phyloP scores from a whole-genome alignment of 139 green algal species.

The Micractinium conductrix region DNA sequence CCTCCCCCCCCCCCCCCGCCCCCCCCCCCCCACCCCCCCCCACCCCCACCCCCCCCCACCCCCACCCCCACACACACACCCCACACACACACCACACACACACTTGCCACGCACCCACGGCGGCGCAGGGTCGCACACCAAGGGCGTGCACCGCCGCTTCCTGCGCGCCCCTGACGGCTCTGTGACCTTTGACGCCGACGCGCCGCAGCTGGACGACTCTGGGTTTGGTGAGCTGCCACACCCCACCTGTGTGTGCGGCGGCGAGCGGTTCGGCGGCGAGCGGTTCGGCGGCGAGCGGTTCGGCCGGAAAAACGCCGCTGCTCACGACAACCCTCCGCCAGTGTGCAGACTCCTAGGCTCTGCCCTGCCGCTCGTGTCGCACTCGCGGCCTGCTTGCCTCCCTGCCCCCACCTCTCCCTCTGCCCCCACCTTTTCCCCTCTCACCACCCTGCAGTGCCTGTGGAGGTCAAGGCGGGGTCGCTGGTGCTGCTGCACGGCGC shows the following conservation, averaged over 20 bases:
- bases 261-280: too few relatives aligned
- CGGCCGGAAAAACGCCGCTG: too few relatives aligned
- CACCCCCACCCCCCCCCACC: background rate
- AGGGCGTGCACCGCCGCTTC: conserved; percentile 62
- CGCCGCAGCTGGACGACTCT: conserved; percentile 56
- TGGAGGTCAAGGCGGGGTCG: conserved; percentile 76
- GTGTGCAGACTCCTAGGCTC: too few relatives aligned
- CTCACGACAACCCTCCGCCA: too few relatives aligned
- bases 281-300: too few relatives aligned
- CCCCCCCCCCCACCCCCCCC: background rate
- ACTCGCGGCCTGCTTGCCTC: background rate
- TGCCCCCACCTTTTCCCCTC: too few relatives aligned
- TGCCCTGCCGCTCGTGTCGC: too few relatives aligned
- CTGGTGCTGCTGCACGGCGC: conserved; percentile 90
- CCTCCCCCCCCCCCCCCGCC: too few relatives aligned
- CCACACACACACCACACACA: background rate
- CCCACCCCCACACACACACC: too few relatives aligned
- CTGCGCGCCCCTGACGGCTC: conserved; percentile 36
- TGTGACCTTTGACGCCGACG: conserved; percentile 60
- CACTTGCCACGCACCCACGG: background rate
- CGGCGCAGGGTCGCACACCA: conserved; percentile 47
- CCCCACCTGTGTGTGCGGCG: too few relatives aligned
- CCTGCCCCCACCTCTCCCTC: background rate
- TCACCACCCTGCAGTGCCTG: conserved; percentile 44
- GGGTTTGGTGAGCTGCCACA: conserved; percentile 49